These are phyloP conservation scores for Dioszegia crocea DNA, from an alignment of 768 basidiomycete species.

Conservation along the genomic window DNA sequence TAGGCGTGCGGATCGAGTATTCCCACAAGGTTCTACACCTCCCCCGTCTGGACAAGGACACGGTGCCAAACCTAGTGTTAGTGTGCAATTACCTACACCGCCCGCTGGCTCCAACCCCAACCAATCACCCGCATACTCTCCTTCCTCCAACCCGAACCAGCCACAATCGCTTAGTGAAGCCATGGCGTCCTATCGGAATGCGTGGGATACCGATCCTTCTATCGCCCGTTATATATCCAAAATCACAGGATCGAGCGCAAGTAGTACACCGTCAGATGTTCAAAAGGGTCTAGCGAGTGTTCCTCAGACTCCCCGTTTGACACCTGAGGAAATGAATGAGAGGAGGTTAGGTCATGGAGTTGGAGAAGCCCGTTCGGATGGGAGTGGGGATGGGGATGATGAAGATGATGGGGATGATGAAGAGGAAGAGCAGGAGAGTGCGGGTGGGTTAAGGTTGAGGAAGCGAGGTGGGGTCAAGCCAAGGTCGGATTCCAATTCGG, in stretches of 20 bases:
- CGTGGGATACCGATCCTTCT: slow-evolving; percentile 77
- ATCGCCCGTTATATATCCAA: slow-evolving; percentile 66
- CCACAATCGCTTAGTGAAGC: slow-evolving; percentile 55
- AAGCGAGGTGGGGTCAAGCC: not conserved
- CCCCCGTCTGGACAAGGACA: slow-evolving; percentile 5
- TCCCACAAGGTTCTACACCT: slow-evolving; percentile 42
- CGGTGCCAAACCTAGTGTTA: not conserved
- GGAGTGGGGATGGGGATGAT: slow-evolving; percentile 47
- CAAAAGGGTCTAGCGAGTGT: not conserved
- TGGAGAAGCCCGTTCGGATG: slow-evolving; percentile 26
- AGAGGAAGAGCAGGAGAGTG: slow-evolving; percentile 17
- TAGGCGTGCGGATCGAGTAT: slow-evolving; percentile 36
- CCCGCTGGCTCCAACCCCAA: not conserved
- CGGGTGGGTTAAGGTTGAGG: slow-evolving; percentile 23
- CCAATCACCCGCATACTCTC: no score
- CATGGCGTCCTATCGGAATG: slow-evolving; percentile 62
- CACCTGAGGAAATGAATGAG: not conserved
- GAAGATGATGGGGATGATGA: slow-evolving; percentile 37
- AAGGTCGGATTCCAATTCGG: not conserved
- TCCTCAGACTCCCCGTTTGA: slow-evolving; percentile 3
- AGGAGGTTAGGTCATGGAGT: not conserved
- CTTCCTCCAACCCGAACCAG: slow-evolving; percentile 52
- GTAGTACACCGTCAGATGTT: slow-evolving; percentile 7
- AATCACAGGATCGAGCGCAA: no score
- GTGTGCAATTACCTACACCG: not conserved